Percentiles rank a stretch among this genome's conserved stretches.
phyloP scores from a whole-genome alignment of 31 red algal genomes.

The Asparagopsis taxiformis region DNA sequence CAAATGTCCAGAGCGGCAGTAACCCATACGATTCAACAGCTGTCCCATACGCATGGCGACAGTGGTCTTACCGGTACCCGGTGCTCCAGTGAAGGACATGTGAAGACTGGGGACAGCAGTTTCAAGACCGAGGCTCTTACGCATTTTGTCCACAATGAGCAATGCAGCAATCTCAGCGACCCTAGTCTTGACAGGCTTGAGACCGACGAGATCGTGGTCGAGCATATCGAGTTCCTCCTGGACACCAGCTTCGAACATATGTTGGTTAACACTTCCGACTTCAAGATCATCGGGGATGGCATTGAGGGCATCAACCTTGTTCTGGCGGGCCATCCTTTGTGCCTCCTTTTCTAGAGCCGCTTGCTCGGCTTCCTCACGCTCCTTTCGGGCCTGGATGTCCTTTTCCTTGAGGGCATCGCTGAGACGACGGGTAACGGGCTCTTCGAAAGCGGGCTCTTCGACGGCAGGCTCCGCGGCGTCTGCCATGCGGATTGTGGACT shows the following conservation, averaged over 20 bases:
- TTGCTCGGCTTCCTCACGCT: conserved; percentile 71
- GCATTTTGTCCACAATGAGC: conserved; percentile 96
- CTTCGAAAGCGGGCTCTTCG: conserved; percentile 89
- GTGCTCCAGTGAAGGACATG: conserved; percentile 98
- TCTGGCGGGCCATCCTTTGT: conserved; percentile 63
- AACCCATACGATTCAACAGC: conserved; percentile 91
- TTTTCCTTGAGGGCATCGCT: conserved; percentile 95
- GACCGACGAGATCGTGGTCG: conserved; percentile 91
- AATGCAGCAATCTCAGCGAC: conserved; percentile 98
- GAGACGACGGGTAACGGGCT: conserved; percentile 83
- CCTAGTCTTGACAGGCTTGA: conserved; percentile 95
- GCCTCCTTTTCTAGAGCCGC: conserved; percentile 42
- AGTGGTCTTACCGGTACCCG: conserved; percentile 99
- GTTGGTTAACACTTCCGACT: conserved; percentile 92
- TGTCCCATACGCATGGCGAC: conserved; percentile 99
- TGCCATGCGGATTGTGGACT: conserved; percentile 27
- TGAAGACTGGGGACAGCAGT: conserved; percentile 94
- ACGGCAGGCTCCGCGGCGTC: too few species aligned
- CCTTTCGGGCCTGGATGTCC: conserved; percentile 91
- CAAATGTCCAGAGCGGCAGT: conserved; percentile 87
- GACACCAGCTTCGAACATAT: conserved; percentile 95
- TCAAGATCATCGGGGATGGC: conserved; percentile 90
- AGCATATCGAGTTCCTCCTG: conserved; percentile 81
- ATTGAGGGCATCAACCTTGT: conserved; percentile 77
- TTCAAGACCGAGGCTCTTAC: conserved; percentile 82